These are phyloP conservation scores for Mesotaenium endlicherianum DNA, from an alignment of 139 green algal species.

Conservation along the genomic window DNA sequence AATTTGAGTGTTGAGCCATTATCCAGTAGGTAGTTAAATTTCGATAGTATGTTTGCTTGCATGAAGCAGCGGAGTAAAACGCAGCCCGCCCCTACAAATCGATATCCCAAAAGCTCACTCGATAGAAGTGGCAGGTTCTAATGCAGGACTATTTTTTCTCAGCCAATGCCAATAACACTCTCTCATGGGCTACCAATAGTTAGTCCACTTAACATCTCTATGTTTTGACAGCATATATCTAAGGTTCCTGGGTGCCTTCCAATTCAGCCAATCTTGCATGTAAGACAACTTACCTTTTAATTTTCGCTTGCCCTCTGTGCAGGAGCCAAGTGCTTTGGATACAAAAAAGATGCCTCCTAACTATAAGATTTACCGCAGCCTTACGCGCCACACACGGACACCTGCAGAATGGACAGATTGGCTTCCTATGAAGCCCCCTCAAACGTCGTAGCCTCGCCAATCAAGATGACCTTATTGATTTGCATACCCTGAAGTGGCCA, in stretches of 20 bases:
- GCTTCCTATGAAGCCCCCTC: constrained; percentile 5
- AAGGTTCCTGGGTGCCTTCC: neutral
- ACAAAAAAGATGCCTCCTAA: constrained; percentile 1
- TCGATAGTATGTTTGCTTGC: too few relatives aligned
- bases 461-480: too few relatives aligned
- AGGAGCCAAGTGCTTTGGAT: constrained; percentile 9
- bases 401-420: constrained; percentile 3
- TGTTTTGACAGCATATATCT: neutral
- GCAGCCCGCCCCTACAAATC: too few relatives aligned
- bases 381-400: neutral
- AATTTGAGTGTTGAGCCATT: too few relatives aligned
- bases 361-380: constrained; percentile 21
- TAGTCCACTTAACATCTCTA: neutral
- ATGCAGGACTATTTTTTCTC: too few relatives aligned
- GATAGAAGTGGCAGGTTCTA: too few relatives aligned
- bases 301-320: neutral
- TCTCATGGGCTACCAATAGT: neutral
- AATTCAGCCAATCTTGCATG: neutral
- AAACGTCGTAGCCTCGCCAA: too few relatives aligned
- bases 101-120: too few relatives aligned
- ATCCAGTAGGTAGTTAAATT: too few relatives aligned
- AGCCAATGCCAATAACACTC: neutral
- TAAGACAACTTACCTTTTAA: neutral
- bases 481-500: too few relatives aligned
- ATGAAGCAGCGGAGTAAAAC: too few relatives aligned